A percentile compares a stretch with the other conserved stretches of the same genome.
Conservation (phyloP, 805 yeast genomes). For the Scheffersomyces stipitis region DNA sequence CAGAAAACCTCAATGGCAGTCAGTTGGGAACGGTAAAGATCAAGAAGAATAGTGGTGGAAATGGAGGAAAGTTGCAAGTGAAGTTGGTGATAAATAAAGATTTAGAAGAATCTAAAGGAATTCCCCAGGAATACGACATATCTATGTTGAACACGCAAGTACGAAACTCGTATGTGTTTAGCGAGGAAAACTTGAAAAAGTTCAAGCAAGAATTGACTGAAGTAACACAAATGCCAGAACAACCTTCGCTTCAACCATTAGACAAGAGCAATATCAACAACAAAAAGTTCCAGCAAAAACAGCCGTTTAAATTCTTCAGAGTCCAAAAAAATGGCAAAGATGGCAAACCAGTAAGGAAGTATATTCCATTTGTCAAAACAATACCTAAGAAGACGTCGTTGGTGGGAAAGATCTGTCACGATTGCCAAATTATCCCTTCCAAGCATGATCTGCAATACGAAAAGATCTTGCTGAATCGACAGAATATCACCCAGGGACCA, state of each 20-base stretch:
- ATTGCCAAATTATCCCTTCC: constrained; percentile 84
- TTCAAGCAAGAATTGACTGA: constrained; percentile 52
- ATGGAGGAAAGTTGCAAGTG: constrained; percentile 43
- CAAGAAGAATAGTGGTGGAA: constrained; percentile 42
- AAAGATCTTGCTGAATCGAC: constrained; percentile 54
- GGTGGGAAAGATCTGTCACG: constrained; percentile 87
- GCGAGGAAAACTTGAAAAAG: constrained; percentile 76
- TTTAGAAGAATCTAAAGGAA: constrained; percentile 29
- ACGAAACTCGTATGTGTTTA: constrained; percentile 81
- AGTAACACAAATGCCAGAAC: constrained; percentile 52
- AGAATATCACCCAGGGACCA: constrained; percentile 50
- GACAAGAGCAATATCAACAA: constrained; percentile 14
- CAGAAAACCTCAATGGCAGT: constrained; percentile 63
- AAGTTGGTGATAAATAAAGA: constrained; percentile 55
- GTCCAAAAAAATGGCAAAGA: constrained; percentile 30
- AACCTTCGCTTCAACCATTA: constrained; percentile 45
- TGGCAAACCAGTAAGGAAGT: constrained; percentile 34
- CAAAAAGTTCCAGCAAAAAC: constrained; percentile 8
- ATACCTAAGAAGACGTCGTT: constrained; percentile 86
- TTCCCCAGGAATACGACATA: constrained; percentile 86
- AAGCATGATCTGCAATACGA: constrained; percentile 68
- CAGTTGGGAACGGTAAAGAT: constrained; percentile 80
- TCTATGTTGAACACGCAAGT: constrained; percentile 76
- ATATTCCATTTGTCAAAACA: constrained; percentile 80
- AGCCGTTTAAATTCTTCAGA: constrained; percentile 23